Evolutionary conservation across 83 land plant genomes (phyloP).

Genomic region (Thuja plicata): DNA sequence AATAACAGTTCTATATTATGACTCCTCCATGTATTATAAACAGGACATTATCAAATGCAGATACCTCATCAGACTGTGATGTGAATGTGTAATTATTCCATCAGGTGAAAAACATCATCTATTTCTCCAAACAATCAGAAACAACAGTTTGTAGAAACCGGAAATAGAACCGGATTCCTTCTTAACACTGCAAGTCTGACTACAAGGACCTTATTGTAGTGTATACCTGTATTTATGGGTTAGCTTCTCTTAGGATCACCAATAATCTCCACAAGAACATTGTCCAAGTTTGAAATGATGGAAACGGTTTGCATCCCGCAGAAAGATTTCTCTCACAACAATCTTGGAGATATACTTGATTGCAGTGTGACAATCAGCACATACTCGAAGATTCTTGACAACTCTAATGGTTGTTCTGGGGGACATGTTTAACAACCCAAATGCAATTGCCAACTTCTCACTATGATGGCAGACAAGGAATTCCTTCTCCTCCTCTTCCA

Average conservation of each 20-base stretch:
- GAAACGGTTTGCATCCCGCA: neutral
- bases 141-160: neutral
- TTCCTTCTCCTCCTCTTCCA: neutral
- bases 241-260: neutral
- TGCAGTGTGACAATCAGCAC: neutral
- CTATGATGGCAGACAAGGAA: neutral
- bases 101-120: neutral
- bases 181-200: neutral
- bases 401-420: neutral
- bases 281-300: conserved; percentile 1
- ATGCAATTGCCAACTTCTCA: neutral
- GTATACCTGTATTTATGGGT: neutral
- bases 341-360: neutral
- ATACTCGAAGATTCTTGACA: conserved; percentile 1
- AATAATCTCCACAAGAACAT: conserved; percentile 5
- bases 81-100: neutral
- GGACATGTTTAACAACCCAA: neutral
- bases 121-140: neutral
- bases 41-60: neutral
- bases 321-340: neutral
- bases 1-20: neutral
- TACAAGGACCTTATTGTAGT: neutral
- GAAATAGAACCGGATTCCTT: neutral
- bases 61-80: neutral
- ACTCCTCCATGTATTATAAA: neutral